These are phyloP conservation scores for Podospora pseudoanserina DNA, from an alignment of 495 filamentous ascomycete species.

Conservation along the genomic window DNA sequence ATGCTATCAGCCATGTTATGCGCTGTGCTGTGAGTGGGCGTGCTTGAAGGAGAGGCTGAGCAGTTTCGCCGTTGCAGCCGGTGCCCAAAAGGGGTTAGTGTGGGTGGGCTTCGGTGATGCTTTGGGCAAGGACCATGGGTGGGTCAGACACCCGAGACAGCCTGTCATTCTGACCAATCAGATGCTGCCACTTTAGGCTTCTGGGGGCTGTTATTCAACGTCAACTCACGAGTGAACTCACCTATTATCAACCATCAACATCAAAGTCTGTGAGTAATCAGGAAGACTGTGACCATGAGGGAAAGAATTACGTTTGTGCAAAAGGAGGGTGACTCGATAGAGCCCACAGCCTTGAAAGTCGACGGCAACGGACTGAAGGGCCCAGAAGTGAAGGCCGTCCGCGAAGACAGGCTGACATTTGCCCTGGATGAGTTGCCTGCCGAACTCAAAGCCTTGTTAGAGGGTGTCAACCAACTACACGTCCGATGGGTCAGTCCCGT, in stretches of 20 bases:
- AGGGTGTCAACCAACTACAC: slow-evolving; percentile 67
- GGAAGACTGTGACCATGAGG: slow-evolving; percentile 55
- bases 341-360: slow-evolving; percentile 56
- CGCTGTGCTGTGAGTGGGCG: not conserved
- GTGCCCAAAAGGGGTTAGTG: slow-evolving; percentile 33
- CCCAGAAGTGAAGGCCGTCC: slow-evolving; percentile 57
- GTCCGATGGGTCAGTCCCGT: slow-evolving; percentile 68
- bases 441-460: slow-evolving; percentile 63
- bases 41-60: slow-evolving; percentile 16
- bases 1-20: not conserved
- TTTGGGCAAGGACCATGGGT: slow-evolving; percentile 21
- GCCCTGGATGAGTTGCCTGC: slow-evolving; percentile 66
- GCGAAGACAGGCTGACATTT: slow-evolving; percentile 78
- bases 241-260: slow-evolving; percentile 1
- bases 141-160: not conserved
- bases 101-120: slow-evolving; percentile 23
- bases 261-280: not conserved
- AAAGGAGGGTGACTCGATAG: slow-evolving; percentile 55
- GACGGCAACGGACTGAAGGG: slow-evolving; percentile 48
- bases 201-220: slow-evolving; percentile 4
- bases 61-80: slow-evolving; percentile 18
- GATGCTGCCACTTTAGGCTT: not conserved
- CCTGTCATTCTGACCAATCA: slow-evolving; percentile 10
- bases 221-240: slow-evolving; percentile 4
- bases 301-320: slow-evolving; percentile 82